Evolutionary conservation across 306 rosid species (phyloP), one percentile per base, ranked within the genome.

Genomic region (Acacia acuminata): DNA sequence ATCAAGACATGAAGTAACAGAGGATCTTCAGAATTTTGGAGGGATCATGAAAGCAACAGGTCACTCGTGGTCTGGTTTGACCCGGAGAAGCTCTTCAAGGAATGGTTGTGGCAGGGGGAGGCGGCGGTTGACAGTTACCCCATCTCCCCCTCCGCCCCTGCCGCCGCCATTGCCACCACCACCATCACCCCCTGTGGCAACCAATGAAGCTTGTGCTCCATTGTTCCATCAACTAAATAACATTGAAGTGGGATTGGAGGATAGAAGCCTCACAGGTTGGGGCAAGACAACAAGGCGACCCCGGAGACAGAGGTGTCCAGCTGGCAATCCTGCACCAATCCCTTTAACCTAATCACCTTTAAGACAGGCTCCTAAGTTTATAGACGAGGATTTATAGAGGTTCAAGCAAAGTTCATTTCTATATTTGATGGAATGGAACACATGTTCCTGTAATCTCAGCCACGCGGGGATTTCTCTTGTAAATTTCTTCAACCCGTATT

Each of bases 241-340:
- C 65, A 89, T 90, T 47, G 97, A 93, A 79, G 84, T 90, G 76
- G 96, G 89, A 70, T 87, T 90, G 90, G 99, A 96, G 79, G 98
- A 96, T 82, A 89, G 94, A 80, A 96, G 94, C 94, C 88, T 94
- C 82, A 87, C 97, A 12, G 94, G 99, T 85, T 96, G 98, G 99
- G 98, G 99, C 64, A 96, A 92, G 85, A 94, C 98, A 72, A 91
- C 97, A n/a, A 87, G 99, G 84, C 84, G 99, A 83, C 97, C 99
- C 60, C 98, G 99, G 2, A 68, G 99, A 84, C 98, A 94, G 76
- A 90, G 99, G 90, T 90, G 87, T 75, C 93, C 96, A 10, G 94
- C 98, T 60, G 94, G 93, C 64, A 91, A 87, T 82, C 90, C 87
- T 85, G 81, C 91, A 2, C 56, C 90, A 10, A 80, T 96, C 53